Evolutionary conservation across 768 basidiomycete species (phyloP).

Genomic region (Lepiota venenata): DNA sequence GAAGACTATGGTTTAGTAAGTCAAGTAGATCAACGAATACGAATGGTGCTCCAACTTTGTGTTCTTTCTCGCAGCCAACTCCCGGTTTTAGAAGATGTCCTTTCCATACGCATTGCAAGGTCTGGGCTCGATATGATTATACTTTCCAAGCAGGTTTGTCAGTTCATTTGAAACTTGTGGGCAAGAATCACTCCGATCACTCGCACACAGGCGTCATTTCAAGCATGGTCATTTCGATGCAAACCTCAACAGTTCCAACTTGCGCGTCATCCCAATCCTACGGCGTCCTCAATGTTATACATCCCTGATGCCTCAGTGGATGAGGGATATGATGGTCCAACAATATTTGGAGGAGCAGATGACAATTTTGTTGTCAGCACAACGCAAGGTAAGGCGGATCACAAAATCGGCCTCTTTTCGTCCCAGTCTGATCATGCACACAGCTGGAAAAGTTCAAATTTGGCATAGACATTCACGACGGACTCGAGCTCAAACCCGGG

Average conservation of each 20-base stretch:
- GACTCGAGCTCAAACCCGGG: background rate
- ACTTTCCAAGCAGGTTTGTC: background rate
- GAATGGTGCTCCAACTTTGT: background rate
- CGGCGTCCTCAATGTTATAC: background rate
- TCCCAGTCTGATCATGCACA: background rate
- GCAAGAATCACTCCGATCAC: background rate
- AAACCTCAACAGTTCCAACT: conserved; percentile 3
- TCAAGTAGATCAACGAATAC: background rate
- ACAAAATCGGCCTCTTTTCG: background rate
- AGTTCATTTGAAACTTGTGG: too few relatives aligned
- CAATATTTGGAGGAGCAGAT: background rate
- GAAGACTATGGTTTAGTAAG: conserved; percentile 1
- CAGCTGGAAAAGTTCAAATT: background rate
- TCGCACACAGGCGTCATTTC: background rate
- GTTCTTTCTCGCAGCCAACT: background rate
- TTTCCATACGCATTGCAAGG: conserved; percentile 1
- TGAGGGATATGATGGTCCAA: background rate
- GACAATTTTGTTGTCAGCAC: background rate
- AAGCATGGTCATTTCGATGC: conserved; percentile 6
- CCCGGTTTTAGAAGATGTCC: background rate
- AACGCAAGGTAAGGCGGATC: background rate
- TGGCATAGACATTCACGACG: background rate
- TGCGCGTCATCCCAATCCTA: conserved; percentile 1
- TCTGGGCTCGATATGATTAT: conserved; percentile 5
- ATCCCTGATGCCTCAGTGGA: background rate